These are phyloP conservation scores for Pyrus pyrifolia DNA, from an alignment of 306 rosid species.

Conservation along the genomic window DNA sequence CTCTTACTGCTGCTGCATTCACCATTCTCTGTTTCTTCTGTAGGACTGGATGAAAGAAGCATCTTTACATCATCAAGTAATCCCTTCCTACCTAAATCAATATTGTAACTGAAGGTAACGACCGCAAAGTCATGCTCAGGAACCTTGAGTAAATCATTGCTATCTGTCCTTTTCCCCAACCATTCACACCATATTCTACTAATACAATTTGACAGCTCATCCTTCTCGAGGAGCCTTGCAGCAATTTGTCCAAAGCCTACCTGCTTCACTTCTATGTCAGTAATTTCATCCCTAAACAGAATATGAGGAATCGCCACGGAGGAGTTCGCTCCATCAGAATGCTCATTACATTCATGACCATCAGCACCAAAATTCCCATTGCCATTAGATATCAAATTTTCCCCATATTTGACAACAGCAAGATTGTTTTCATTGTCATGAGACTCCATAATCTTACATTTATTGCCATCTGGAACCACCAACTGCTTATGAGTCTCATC, in stretches of 20 bases:
- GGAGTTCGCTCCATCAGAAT: slow-evolving; percentile 10
- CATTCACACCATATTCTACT: slow-evolving; percentile 92
- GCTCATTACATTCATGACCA: slow-evolving; percentile 14
- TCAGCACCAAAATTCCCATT: slow-evolving; percentile 9
- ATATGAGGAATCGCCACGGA: slow-evolving; percentile 48
- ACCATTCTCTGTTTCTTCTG: slow-evolving; percentile 30
- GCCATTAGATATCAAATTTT: slow-evolving; percentile 8
- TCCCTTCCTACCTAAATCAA: slow-evolving; percentile 59
- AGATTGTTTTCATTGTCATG: slow-evolving; percentile 34
- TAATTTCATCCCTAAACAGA: slow-evolving; percentile 47
- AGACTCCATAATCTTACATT: slow-evolving; percentile 36
- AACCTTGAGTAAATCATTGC: slow-evolving; percentile 23
- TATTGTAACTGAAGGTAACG: slow-evolving; percentile 55
- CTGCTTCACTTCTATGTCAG: slow-evolving; percentile 43
- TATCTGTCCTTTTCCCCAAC: slow-evolving; percentile 47
- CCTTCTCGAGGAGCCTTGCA: slow-evolving; percentile 60
- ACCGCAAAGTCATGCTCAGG: slow-evolving; percentile 58
- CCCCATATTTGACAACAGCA: slow-evolving; percentile 60
- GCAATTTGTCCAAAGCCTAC: slow-evolving; percentile 66
- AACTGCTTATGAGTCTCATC: slow-evolving; percentile 27
- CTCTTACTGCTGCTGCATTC: slow-evolving; percentile 34
- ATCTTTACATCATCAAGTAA: slow-evolving; percentile 44
- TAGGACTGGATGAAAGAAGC: slow-evolving; percentile 40
- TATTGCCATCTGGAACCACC: slow-evolving; percentile 21
- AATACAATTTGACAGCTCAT: slow-evolving; percentile 29